Conservation (phyloP, 768 basidiomycete genomes). For the Rubroboletus pulcherrimus region DNA sequence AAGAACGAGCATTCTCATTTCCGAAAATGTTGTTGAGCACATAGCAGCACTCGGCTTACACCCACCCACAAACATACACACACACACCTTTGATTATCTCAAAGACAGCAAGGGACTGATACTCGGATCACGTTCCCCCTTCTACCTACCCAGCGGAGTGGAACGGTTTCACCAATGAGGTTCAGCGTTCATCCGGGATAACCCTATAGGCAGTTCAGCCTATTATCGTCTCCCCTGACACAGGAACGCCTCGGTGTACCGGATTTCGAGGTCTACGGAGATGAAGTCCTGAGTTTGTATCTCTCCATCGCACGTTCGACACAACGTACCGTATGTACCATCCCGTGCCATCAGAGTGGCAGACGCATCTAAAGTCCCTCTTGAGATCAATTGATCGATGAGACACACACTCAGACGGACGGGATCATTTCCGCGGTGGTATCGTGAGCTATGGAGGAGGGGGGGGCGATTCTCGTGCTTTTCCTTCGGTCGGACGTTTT, state of each 20-base stretch:
- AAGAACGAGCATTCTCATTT: constrained; percentile 13
- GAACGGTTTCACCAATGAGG: constrained; percentile 11
- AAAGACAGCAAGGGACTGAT: constrained; percentile 10
- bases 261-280: constrained; percentile 25
- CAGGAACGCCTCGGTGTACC: constrained; percentile 30
- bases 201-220: constrained; percentile 26
- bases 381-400: constrained; percentile 23
- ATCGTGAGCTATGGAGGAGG: not conserved
- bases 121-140: constrained; percentile 8
- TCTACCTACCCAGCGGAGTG: constrained; percentile 5
- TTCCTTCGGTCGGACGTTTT: constrained; percentile 1
- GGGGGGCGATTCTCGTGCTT: constrained; percentile 9
- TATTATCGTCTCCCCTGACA: constrained; percentile 3
- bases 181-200: constrained; percentile 14
- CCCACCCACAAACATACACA: not conserved
- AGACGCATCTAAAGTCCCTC: not conserved
- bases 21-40: constrained; percentile 10
- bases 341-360: constrained; percentile 13
- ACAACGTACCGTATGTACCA: constrained; percentile 12
- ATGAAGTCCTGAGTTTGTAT: constrained; percentile 22
- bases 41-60: not conserved
- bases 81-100: constrained; percentile 12
- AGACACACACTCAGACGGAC: not conserved
- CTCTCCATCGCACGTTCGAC: constrained; percentile 26
- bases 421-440: constrained; percentile 24